Evolutionary conservation across 768 basidiomycete genomes (phyloP), one percentile per base, ranked within the genome.

Genomic region (Mycena vulgaris): DNA sequence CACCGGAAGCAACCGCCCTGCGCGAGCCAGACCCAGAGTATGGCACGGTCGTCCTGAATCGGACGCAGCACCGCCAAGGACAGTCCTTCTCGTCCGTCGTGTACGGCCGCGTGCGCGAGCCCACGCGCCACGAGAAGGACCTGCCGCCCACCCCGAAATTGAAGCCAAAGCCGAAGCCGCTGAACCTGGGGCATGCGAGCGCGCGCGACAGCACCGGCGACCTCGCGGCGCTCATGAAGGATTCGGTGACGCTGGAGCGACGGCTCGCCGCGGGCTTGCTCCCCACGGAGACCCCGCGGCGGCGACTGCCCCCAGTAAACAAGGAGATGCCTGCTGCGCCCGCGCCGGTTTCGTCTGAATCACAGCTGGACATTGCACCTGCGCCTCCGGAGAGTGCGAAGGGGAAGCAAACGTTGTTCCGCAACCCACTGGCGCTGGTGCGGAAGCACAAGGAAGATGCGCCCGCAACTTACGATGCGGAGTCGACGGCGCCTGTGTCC

Each of bases 191-290:
- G n/a, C n/a, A n/a, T n/a, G n/a, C n/a, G n/a, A n/a, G n/a, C 35
- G 35, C 17, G 14, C 47, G 31, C 40, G 28, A 51, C 42, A 59
- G 48, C 57, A 31, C 11, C 25, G 39, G 45, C 33, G 63, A 55
- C 14, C 65, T 73, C 17, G 51, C 27, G 23, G 59, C 31, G 9
- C 72, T 73, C 27, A n/a, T 70, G 4, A 31, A 30, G 35, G 56
- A 67, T 30, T 62, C 72, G 31, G 72, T 68, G 27, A 59, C 63
- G 56, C 65, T 73, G 10, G 72, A 73, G 61, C 63, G 59, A 3
- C 23, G 40, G 37, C 31, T 72, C 6, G 30, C 66, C 11, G 67
- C 71, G 0, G 71, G 71, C 11, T 67, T 66, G 25, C 72, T 69
- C 19, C 67, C 67, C 5, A 60, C 68, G 9, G 68, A 69, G 39